Conservation (phyloP, 2,329 filamentous ascomycete species). For the Claviceps monticola region DNA sequence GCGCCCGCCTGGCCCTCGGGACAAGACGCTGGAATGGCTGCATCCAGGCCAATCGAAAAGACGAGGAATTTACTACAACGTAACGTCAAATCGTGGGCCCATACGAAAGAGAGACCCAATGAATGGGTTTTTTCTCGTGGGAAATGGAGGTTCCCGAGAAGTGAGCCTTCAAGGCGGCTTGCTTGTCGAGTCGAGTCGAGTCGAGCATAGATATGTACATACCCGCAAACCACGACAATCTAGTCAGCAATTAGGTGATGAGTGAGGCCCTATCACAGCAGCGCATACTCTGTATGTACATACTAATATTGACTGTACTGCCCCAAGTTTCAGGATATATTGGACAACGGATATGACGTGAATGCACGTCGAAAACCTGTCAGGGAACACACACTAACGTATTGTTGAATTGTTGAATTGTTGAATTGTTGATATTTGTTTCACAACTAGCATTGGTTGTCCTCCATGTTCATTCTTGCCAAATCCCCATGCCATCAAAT, state of each 20-base stretch:
- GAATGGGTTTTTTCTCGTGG: no score
- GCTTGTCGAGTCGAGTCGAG: background rate
- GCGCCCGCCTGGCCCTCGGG: conserved; percentile 7
- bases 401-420: background rate
- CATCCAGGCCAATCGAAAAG: background rate
- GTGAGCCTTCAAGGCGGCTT: background rate
- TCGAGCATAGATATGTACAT: background rate
- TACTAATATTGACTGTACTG: background rate
- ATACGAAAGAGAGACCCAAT: no score
- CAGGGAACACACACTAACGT: background rate
- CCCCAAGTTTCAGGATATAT: background rate
- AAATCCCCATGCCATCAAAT: background rate
- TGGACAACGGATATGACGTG: no score
- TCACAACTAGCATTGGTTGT: no score
- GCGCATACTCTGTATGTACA: background rate
- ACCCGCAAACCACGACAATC: background rate
- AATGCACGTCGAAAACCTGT: background rate
- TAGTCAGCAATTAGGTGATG: background rate
- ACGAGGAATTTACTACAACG: background rate
- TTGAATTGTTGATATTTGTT: background rate
- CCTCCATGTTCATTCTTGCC: background rate
- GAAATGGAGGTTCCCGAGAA: background rate
- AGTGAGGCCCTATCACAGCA: background rate
- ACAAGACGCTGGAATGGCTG: conserved; percentile 1
- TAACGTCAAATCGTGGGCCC: background rate